phyloP scores from a whole-genome alignment of 345 rosid genomes.

The Populus davidiana region DNA sequence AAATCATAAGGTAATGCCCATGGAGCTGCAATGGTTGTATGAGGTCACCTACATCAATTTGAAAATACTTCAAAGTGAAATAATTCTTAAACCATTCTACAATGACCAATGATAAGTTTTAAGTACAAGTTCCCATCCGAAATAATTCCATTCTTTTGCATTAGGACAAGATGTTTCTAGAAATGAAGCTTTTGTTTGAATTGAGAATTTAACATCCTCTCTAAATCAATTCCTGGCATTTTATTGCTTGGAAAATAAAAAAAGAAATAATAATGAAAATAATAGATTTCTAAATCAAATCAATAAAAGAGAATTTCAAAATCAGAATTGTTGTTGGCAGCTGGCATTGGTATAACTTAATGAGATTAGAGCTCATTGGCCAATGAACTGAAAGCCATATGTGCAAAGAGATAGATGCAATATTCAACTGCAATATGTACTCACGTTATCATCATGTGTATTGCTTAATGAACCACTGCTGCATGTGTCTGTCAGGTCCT shows the following conservation, averaged over 20 bases:
- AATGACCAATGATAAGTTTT: not conserved
- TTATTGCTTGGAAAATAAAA: not conserved
- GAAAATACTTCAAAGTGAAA: not conserved
- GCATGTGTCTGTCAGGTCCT: constrained; percentile 67
- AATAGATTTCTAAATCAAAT: not conserved
- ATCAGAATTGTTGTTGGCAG: not conserved
- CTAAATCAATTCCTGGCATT: not conserved
- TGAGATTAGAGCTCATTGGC: not conserved
- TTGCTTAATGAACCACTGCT: constrained; percentile 72
- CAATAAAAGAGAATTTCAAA: not conserved
- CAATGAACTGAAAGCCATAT: not conserved
- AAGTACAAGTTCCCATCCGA: not conserved
- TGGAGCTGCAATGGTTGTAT: not conserved
- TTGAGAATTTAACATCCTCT: not conserved
- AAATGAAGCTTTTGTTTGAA: too few relatives aligned
- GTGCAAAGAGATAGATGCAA: not conserved
- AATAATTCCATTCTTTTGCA: not conserved
- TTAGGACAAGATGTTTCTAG: not conserved
- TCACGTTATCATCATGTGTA: constrained; percentile 78
- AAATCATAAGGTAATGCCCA: not conserved
- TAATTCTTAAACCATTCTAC: not conserved
- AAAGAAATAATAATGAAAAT: too few relatives aligned
- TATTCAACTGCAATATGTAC: not conserved
- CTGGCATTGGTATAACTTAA: not conserved
- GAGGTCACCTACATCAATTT: not conserved